Base-by-base conservation (phyloP, 345 rosid species). In the Fremontodendron californicum region DNA sequence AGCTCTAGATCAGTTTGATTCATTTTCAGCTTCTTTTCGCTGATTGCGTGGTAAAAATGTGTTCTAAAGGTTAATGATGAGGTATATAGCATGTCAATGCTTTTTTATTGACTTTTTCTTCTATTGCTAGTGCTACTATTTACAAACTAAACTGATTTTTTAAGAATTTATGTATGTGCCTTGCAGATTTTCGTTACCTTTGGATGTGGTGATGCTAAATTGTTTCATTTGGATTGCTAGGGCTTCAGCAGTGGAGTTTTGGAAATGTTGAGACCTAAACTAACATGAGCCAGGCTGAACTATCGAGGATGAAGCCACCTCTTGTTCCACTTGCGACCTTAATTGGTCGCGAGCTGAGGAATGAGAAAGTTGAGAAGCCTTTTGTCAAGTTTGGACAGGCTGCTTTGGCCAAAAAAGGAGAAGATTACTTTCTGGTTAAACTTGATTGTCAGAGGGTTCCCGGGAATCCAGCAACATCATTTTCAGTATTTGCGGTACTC, bases 401-500 rank as follows among this genome's bases (percentile, higher is more conserved):
- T 78, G 96, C 93, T 72, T 85, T 96, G 74, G 98, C 99, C 13
- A 96, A 91, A 89, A 96, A 96, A 82, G 99, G 97, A 75, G 99
- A 96, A 81, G 99, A 96, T 81, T 94, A 91, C 85, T 96, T 94
- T 82, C 82, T 96, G 81, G 84, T 91, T 77, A 88, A 94, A 80
- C 86, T 85, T 18, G 96, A 93, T 77, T 91, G 94, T 80, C 87
- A 86, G 84, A 89, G 99, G 83, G 79, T 92, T 63, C 91, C 90
- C 23, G 97, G 95, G 80, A 87, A 91, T 81, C 82, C 90, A 1
- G 90, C 97, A 4, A 88, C 99, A 0, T 82, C 91, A 10, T 94
- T 94, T 82, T 94, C 99, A n/a, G 94, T 96, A 80, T 96, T 92
- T 77, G 99, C 97, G 91, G 99, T 96, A 91, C 76, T 79, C 37